Conservation (phyloP, 2,329 filamentous ascomycete species). For the Cercospora zeina region DNA sequence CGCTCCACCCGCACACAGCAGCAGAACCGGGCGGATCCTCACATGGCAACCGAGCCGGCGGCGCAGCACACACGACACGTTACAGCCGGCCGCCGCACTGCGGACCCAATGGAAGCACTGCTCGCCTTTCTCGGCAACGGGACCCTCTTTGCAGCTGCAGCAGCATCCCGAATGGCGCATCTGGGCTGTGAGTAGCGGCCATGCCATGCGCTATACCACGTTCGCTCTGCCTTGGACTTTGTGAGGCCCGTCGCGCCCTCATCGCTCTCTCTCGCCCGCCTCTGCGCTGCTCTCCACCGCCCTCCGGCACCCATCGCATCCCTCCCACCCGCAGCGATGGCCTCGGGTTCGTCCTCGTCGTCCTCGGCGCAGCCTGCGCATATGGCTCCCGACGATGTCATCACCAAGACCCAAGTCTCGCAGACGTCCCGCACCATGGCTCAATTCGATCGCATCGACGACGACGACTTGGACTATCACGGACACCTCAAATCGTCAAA, state of each 20-base stretch:
- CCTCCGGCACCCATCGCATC: slow-evolving; percentile 1
- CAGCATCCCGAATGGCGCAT: slow-evolving; percentile 9
- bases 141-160: slow-evolving; percentile 2
- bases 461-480: slow-evolving; percentile 28
- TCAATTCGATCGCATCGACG: slow-evolving; percentile 28
- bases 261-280: neutral
- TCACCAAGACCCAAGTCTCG: slow-evolving; percentile 27
- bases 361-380: slow-evolving; percentile 25
- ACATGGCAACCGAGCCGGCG: no score
- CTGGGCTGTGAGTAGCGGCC: slow-evolving; percentile 15
- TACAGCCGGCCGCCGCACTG: slow-evolving; percentile 2
- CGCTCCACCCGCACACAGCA: neutral
- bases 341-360: slow-evolving; percentile 26
- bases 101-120: neutral
- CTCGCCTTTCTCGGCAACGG: neutral
- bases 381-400: slow-evolving; percentile 27
- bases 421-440: slow-evolving; percentile 21
- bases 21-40: neutral
- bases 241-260: neutral
- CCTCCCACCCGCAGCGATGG: slow-evolving; percentile 8
- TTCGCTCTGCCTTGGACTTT: neutral
- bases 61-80: neutral
- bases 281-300: slow-evolving; percentile 1
- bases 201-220: neutral
- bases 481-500: slow-evolving; percentile 24